Evolutionary conservation across 2,329 filamentous ascomycete genomes (phyloP).

Genomic region (Albifimbria verrucaria): DNA sequence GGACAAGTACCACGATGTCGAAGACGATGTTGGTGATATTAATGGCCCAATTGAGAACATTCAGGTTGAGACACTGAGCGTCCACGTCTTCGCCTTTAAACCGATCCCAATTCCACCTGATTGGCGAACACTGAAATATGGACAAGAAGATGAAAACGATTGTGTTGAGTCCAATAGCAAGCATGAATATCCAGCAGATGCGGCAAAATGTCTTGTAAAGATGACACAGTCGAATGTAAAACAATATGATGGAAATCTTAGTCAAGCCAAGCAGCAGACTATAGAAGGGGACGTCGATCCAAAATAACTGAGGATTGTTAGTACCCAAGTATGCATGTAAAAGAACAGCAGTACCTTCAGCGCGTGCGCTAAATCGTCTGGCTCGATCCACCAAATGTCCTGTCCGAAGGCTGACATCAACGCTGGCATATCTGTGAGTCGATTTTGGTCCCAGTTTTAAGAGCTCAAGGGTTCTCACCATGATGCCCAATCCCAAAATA

Average conservation of each 20-base stretch:
- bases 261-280: neutral
- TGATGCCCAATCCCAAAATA: neutral
- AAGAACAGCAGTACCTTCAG: neutral
- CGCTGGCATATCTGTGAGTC: neutral
- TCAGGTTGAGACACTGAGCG: neutral
- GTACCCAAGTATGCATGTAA: neutral
- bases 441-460: neutral
- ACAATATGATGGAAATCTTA: slow-evolving; percentile 1
- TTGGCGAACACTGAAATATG: neutral
- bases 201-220: neutral
- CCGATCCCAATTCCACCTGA: neutral
- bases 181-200: neutral
- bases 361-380: neutral
- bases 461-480: neutral
- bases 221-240: neutral
- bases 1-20: neutral
- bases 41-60: neutral
- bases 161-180: neutral
- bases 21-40: neutral
- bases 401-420: neutral
- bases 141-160: neutral
- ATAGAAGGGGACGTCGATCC: neutral
- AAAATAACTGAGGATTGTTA: neutral
- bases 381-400: slow-evolving; percentile 1
- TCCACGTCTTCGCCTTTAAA: neutral